Base-by-base conservation (phyloP, 495 filamentous ascomycete genomes). In the Neurospora discreta region DNA sequence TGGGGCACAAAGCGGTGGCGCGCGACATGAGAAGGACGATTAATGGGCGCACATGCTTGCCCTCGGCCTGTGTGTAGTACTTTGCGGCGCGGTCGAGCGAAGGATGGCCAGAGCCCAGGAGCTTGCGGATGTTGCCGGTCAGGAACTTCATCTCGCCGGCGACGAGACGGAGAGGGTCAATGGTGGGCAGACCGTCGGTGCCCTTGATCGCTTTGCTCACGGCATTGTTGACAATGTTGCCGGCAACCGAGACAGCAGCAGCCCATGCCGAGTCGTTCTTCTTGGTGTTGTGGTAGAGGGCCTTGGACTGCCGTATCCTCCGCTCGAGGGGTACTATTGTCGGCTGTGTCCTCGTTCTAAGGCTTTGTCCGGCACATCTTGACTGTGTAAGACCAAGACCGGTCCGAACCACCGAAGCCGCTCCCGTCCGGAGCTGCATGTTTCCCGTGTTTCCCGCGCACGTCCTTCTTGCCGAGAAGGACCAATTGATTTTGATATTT, bases 41-140 rank as follows among this genome's bases (percentile, higher is more conserved):
- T 78, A 98, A 87, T 4, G 95, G 95, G 73, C 95, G 91, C 74
- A 98, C 91, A 80, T 98, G 96, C 81, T 99, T 99, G 69, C 95
- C 95, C 81, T 98, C 94, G 69, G 91, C 91, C 75, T 92, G 90
- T n/a, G 95, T 97, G 78, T 99, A 99, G 85, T 99, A 98, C 80
- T 98, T 99, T 39, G 96, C 93, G 18, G 96, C 93, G 69, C 91
- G 95, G 77, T 99, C 96, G 46, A 99, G 85, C 23, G 93, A 91
- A 6, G 95, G 96, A 80, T 98, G 94, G 1, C 94, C 94, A 0
- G 94, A 97, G 6, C 94, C 94, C 26, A 98, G 84, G 38, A 98
- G 85, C 78, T 94, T 90, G 68, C 92, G 85, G 78, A 97, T 95
- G 78, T 97, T 96, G 69, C 92, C 92, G 20, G 89, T 96, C 79